Percentiles rank a stretch among this genome's conserved stretches.
Evolutionary conservation across 2,329 filamentous ascomycete species (phyloP).

Genomic region (Cordyceps pruinosa): DNA sequence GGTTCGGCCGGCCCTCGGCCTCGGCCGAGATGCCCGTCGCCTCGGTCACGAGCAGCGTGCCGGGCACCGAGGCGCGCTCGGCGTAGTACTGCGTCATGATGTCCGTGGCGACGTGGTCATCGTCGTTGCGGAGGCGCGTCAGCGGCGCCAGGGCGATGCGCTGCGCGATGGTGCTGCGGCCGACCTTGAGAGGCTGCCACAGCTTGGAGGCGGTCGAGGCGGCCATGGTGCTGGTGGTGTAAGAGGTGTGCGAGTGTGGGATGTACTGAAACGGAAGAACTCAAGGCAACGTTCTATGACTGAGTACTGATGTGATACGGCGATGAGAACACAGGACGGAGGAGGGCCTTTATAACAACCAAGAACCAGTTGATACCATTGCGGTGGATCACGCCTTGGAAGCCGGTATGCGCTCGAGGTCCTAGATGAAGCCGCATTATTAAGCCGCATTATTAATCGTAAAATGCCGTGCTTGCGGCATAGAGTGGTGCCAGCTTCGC

Average conservation of each 20-base stretch:
- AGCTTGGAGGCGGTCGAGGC: constrained; percentile 1
- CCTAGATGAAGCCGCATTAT: background rate
- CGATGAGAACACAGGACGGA: background rate
- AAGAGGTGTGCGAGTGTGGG: background rate
- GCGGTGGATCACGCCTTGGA: background rate
- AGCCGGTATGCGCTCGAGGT: background rate
- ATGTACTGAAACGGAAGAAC: background rate
- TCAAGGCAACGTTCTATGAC: background rate
- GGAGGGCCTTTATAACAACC: background rate
- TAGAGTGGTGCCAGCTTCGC: background rate
- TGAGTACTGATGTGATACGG: background rate
- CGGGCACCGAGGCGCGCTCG: constrained; percentile 36
- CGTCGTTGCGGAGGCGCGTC: constrained; percentile 43
- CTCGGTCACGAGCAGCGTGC: constrained; percentile 38
- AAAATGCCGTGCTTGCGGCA: background rate
- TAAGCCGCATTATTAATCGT: background rate
- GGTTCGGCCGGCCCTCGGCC: constrained; percentile 25
- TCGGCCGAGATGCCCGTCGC: constrained; percentile 36
- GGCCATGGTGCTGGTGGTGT: constrained; percentile 14
- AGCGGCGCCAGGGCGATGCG: constrained; percentile 49
- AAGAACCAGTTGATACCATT: background rate
- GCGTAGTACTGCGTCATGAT: constrained; percentile 36
- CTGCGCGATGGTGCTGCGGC: constrained; percentile 31
- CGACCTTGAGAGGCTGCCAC: constrained; percentile 32
- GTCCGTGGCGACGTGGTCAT: constrained; percentile 25